These are phyloP conservation scores for Agaricus blazei DNA, from an alignment of 768 basidiomycete species.

Conservation along the genomic window DNA sequence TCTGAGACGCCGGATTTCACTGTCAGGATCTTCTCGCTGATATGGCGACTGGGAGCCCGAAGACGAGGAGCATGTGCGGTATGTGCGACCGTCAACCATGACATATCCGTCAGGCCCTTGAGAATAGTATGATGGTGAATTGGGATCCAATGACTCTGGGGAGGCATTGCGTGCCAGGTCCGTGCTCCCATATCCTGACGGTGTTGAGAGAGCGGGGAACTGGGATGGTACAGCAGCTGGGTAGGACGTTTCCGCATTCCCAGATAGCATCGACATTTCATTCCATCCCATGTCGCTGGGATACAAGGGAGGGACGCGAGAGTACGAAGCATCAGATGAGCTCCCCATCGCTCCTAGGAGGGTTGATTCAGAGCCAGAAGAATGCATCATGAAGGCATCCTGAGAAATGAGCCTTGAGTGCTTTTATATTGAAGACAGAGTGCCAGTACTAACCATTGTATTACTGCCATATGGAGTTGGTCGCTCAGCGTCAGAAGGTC, in stretches of 20 bases:
- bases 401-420: neutral
- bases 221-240: constrained; percentile 17
- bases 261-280: constrained; percentile 10
- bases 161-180: constrained; percentile 28
- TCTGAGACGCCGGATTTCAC: constrained; percentile 51
- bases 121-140: constrained; percentile 20
- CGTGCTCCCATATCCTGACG: constrained; percentile 17
- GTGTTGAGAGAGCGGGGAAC: constrained; percentile 14
- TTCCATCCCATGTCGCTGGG: constrained; percentile 7
- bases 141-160: constrained; percentile 35
- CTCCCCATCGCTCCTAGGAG: constrained; percentile 66
- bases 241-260: constrained; percentile 3
- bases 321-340: constrained; percentile 22
- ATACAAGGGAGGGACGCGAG: constrained; percentile 14
- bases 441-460: constrained; percentile 32
- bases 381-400: neutral
- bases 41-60: constrained; percentile 7
- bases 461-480: constrained; percentile 22
- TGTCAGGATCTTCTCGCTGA: constrained; percentile 24
- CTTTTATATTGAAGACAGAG: neutral
- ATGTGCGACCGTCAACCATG: neutral
- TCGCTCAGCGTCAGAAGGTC: constrained; percentile 34
- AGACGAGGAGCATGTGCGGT: neutral
- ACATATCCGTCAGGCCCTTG: constrained; percentile 12
- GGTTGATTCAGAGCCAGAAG: constrained; percentile 24